Conservation (phyloP, 306 rosid genomes). For the Cicer judaicum region DNA sequence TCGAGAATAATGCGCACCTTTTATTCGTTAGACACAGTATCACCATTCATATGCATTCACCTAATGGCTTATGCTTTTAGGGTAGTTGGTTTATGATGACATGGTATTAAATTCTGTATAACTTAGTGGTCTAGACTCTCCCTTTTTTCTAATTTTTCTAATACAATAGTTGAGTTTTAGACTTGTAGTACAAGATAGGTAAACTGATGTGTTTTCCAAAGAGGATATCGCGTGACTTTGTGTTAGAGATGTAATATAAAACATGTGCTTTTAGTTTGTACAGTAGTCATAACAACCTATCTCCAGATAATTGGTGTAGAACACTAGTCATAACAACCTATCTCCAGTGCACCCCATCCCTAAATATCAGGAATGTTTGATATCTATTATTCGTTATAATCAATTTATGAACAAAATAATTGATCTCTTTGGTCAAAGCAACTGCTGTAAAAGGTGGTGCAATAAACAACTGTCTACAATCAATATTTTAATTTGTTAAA, state of each 20-base stretch:
- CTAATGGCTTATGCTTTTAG: not conserved
- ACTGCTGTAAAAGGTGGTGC: not conserved
- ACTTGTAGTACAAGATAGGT: not conserved
- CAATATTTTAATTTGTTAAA: not conserved
- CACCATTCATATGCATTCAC: conserved; percentile 15
- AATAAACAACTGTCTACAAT: not conserved
- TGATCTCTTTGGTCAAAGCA: conserved; percentile 19
- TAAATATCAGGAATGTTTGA: conserved; percentile 2
- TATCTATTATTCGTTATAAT: conserved; percentile 22
- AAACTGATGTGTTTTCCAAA: not conserved
- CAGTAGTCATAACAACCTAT: too few relatives aligned
- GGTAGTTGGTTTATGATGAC: conserved; percentile 18
- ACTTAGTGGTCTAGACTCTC: not conserved
- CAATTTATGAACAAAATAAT: conserved; percentile 20
- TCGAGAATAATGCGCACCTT: conserved; percentile 7
- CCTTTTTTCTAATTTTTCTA: not conserved
- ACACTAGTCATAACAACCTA: conserved; percentile 6
- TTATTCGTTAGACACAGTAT: conserved; percentile 1
- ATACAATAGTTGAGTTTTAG: not conserved
- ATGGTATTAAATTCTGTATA: not conserved
- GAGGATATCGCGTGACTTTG: not conserved
- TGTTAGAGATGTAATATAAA: not conserved
- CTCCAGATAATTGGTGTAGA: conserved; percentile 9
- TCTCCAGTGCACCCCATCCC: conserved; percentile 6
- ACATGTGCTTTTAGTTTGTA: not conserved